Evolutionary conservation across 176 grass and related monocot species (phyloP).

Genomic region (Panicum miliaceum): DNA sequence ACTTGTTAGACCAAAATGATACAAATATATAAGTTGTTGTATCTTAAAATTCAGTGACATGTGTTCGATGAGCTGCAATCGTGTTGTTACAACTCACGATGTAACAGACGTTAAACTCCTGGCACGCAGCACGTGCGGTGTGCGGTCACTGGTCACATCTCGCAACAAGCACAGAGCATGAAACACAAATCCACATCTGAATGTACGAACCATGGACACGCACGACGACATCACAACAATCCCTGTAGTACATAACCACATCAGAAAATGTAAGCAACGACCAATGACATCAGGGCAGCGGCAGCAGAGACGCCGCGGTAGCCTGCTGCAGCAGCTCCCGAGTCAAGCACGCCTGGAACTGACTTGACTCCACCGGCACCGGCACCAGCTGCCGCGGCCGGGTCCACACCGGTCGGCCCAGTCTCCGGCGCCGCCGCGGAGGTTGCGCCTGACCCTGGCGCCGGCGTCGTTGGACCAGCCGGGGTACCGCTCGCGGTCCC

Average conservation of each 20-base stretch:
- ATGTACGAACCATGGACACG: background rate
- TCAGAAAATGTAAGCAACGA: background rate
- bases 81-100: too few relatives aligned
- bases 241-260: background rate
- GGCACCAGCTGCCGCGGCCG: background rate
- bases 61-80: too few relatives aligned
- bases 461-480: background rate
- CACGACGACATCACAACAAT: background rate
- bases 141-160: too few relatives aligned
- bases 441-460: background rate
- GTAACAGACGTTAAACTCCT: too few relatives aligned
- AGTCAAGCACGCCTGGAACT: background rate
- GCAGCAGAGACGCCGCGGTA: background rate
- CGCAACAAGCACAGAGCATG: too few relatives aligned
- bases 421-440: background rate
- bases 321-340: background rate
- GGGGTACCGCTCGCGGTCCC: slow-evolving; percentile 11
- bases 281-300: background rate
- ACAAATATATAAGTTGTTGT: too few relatives aligned
- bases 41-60: too few relatives aligned
- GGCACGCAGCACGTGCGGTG: too few relatives aligned
- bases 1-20: too few relatives aligned
- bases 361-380: slow-evolving; percentile 25
- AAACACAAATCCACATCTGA: background rate
- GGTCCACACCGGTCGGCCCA: background rate